Conservation (phyloP, 2,329 filamentous ascomycete genomes). For the Pezicula rhizophila region DNA sequence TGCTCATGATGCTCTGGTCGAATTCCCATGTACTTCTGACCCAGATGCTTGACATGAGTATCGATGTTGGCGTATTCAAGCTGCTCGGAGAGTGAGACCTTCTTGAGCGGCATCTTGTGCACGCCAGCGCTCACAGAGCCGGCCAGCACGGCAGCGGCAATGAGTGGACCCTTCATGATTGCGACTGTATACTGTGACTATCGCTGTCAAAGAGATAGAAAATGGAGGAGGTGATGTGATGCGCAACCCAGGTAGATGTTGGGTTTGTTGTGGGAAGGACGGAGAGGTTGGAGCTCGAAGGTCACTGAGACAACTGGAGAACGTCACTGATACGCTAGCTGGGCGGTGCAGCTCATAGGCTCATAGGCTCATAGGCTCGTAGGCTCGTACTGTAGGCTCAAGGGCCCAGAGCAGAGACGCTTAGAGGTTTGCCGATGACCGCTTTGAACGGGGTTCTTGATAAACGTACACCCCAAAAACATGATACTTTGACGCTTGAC, state of each 20-base stretch:
- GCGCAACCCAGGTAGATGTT: slow-evolving; percentile 12
- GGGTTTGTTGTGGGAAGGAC: slow-evolving; percentile 15
- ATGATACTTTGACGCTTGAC: no score
- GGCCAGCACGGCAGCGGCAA: slow-evolving; percentile 74
- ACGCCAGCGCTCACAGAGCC: slow-evolving; percentile 78
- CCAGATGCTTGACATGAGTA: slow-evolving; percentile 72
- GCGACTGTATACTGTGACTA: slow-evolving; percentile 15
- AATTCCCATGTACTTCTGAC: slow-evolving; percentile 93
- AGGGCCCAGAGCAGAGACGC: no score
- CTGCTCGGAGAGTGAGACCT: slow-evolving; percentile 87
- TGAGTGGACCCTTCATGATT: slow-evolving; percentile 77
- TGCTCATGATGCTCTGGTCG: slow-evolving; percentile 65
- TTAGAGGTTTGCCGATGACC: no score
- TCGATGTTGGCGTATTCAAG: slow-evolving; percentile 80
- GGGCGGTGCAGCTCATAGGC: no score
- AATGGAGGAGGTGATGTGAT: slow-evolving; percentile 7
- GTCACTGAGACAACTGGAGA: background rate
- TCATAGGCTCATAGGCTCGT: no score
- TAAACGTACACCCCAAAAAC: no score
- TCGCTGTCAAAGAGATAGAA: slow-evolving; percentile 21
- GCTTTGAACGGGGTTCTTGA: no score
- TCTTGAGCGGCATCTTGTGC: slow-evolving; percentile 97
- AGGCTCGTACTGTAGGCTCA: no score
- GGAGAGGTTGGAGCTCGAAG: slow-evolving; percentile 18
- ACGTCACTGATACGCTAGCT: no score